Evolutionary conservation across 164 flowering plant genomes (phyloP), one percentile per base, ranked within the genome.

Genomic region (Brasenia schreberi): DNA sequence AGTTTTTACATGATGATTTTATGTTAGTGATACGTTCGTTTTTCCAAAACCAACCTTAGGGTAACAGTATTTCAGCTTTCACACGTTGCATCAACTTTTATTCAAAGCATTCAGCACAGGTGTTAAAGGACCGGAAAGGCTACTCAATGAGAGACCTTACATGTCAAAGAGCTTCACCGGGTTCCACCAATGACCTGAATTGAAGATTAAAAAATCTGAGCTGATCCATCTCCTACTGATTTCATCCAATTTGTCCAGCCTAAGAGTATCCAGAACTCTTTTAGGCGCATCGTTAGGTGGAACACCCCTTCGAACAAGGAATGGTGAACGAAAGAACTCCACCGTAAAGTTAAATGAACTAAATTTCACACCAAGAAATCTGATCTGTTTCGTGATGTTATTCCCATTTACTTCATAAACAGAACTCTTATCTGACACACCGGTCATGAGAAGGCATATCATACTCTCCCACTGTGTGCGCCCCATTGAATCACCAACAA

Each of bases 181-280:
- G 0, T 80, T 83, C 97, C 97, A 90, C 97, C 97, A 90, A 9
- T 88, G 95, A 12, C 97, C 97, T 19, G 97, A 71, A 71, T 90
- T 90, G 64, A 90, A 90, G 64, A 90, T 76, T 52, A 90, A 79
- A 72, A 84, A 67, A 77, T 90, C 97, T 23, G 97, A 74, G 75
- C 85, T 73, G 70, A 81, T 76, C 97, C 95, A 88, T 72, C 81
- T 80, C 45, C 77, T 68, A 67, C 81, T 79, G 49, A 84, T 82
- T 64, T 74, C 77, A 72, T 88, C 95, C 78, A 90, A 43, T 70
- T 73, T 72, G 70, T 90, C 97, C 64, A 90, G 73, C 75, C 66
- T 80, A 6, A 88, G 77, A 0, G 87, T 74, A 11, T 81, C 73
- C 66, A 74, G 79, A 52, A 87, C 95, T 73, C 87, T 84, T 72